Base-by-base conservation (phyloP, 768 basidiomycete genomes). In the Cubamyces lactineus region DNA sequence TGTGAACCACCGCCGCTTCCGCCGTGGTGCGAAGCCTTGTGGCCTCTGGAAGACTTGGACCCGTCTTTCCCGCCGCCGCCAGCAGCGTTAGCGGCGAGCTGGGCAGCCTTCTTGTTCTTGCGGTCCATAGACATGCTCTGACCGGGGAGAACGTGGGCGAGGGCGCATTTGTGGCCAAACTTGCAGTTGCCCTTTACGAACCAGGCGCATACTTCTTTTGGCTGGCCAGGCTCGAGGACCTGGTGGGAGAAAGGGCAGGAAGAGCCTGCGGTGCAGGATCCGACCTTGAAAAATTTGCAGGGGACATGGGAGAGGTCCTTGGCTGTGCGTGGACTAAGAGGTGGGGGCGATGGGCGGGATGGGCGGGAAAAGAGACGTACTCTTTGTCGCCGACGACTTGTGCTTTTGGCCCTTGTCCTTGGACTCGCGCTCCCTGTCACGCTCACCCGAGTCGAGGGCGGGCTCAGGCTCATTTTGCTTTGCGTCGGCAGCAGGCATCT, bases 241-340 rank as follows among this genome's bases (percentile, higher is more conserved):
- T 74, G 72, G 74, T 98, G 96, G 28, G 94, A 95, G 83, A 98
- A 98, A n/a, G 93, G 94, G 74, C 96, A 98, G 2, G 91, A 89
- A 3, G 92, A 79, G 38, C 96, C 96, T 11, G 96, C 96, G 4
- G 95, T 96, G 76, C 96, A 98, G 13, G 87, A 89, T 38, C 95
- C 94, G 65, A 92, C 90, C 72, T 91, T 92, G 86, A 87, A 97
- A 84, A 98, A 98, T 78, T 96, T 92, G 80, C 96, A 98, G 1
- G 96, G 96, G 15, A 98, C 96, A 81, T 97, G 95, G 2, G 92
- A 92, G 57, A 98, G 83, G 73, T 94, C 92, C 74, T 94, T 93
- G 52, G 87, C 89, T 89, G 72, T 39, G 26, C 26, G 55, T 1
- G 39, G 50, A 21, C 40, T 53, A 42, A 50, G 38, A 28, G 24